phyloP scores from a whole-genome alignment of 257 asterid species.

The Capsicum baccatum region DNA sequence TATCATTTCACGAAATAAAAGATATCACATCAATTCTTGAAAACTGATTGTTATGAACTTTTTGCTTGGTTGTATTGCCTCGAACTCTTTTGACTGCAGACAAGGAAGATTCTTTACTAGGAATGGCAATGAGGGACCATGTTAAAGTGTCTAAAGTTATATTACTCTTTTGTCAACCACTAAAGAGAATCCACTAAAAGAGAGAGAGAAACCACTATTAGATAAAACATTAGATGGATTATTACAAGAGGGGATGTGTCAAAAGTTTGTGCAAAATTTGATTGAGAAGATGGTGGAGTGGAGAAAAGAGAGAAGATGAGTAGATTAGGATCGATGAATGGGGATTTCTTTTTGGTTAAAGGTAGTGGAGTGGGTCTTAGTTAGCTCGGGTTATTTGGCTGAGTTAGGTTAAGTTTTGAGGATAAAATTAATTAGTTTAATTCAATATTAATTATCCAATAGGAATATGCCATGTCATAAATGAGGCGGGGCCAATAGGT shows the following conservation, averaged over 20 bases:
- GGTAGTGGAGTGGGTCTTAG: no score
- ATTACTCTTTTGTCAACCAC: background rate
- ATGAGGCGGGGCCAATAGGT: no score
- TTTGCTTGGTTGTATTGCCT: background rate
- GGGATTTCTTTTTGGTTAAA: no score
- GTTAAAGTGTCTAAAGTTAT: background rate
- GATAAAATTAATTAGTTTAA: no score
- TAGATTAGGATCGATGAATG: no score
- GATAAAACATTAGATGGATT: background rate
- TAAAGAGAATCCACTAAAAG: background rate
- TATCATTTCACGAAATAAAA: background rate
- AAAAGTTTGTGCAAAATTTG: no score
- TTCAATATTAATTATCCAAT: no score
- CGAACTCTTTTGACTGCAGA: background rate
- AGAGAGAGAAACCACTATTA: background rate
- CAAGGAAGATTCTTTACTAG: background rate
- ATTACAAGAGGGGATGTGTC: background rate
- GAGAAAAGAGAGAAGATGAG: no score
- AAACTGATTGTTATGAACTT: background rate
- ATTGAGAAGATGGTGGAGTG: no score
- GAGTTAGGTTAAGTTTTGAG: no score
- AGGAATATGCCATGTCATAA: no score
- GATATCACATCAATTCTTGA: background rate
- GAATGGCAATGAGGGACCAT: background rate
- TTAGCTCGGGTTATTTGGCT: no score